Evolutionary conservation across 495 filamentous ascomycete species (phyloP).

Genomic region (Xylaria acuta): DNA sequence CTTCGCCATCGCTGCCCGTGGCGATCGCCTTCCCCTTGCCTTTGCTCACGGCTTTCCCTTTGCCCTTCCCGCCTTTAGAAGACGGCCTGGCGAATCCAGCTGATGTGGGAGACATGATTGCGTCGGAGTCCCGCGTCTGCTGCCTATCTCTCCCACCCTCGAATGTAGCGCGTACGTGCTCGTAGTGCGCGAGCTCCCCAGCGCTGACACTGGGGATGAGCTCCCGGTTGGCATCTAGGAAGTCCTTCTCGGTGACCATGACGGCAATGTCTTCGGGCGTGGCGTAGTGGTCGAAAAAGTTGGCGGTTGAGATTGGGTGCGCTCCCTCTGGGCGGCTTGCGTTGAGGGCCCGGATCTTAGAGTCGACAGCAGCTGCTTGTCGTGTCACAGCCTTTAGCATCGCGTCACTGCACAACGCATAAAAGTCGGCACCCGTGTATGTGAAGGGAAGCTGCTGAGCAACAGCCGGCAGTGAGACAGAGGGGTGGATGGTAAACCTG

Average conservation of each 20-base stretch:
- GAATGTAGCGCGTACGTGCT: conserved; percentile 80
- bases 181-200: conserved; percentile 91
- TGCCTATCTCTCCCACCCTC: conserved; percentile 58
- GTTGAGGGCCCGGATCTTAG: conserved; percentile 75
- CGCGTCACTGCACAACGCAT: conserved; percentile 94
- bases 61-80: conserved; percentile 28
- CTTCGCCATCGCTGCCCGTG: conserved; percentile 44
- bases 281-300: conserved; percentile 93
- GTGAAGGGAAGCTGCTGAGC: conserved; percentile 87
- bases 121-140: conserved; percentile 35
- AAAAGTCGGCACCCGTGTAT: conserved; percentile 96
- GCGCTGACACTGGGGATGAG: conserved; percentile 92
- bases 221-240: conserved; percentile 77
- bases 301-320: conserved; percentile 73
- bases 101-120: conserved; percentile 25
- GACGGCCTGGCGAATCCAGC: conserved; percentile 20
- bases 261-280: conserved; percentile 82
- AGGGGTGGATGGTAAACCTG: conserved; percentile 80
- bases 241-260: conserved; percentile 87
- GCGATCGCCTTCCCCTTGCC: conserved; percentile 56
- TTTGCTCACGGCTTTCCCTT: conserved; percentile 53
- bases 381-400: conserved; percentile 98
- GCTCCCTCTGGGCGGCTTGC: conserved; percentile 44
- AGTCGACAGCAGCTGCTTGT: conserved; percentile 82
- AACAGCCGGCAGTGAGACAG: conserved; percentile 74